Base-by-base conservation (phyloP, 2,329 filamentous ascomycete species). In the Dichotomopilus funicola region DNA sequence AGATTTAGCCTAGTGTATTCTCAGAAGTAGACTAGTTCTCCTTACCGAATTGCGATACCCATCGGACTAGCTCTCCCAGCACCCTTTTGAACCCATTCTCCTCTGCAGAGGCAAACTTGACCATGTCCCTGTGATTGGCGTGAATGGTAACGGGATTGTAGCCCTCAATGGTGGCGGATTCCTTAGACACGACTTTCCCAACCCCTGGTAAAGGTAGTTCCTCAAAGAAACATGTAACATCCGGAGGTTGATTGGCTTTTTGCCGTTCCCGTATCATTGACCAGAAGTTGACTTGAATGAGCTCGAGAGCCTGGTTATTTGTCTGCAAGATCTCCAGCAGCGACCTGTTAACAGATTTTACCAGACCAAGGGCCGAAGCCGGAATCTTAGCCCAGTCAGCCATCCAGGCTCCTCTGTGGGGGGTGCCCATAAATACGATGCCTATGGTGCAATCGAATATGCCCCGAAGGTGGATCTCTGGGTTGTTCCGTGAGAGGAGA, bases 351-450 rank as follows among this genome's bases (percentile, higher is more conserved):
- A 61, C 65, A 3, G 64, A 64, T 51, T 66, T 71, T 10, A 69
- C 13, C 1, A 71, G 4, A 1, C 68, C 67, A 1, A 73, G 52
- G 19, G 58, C 60, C 2, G 55, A 57, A 19, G 59, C 67, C 0
- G 66, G 64, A n/a, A 69, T 65, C 10, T 57, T 63, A 0, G 64
- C 65, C 71, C 68, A 73, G 36, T 67, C 49, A 0, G 71, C 70
- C 53, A 70, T 62, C 65, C 64, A 67, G 0, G 68, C 62, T 4
- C 71, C 12, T 49, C n/a, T 62, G 54, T 74, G 69, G 33, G 72
- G 72, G 1, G 71, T 73, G 3, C 72, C 70, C 61, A 74, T 66
- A 53, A 74, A 74, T 6, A 63, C 36, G n/a, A 73, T 62, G 7
- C 68, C 71, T 10, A 51, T 59, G 5, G 55, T 60, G 13, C 31